Conservation (phyloP, 169 alveolate genomes). For the Hammondia hammondi region DNA sequence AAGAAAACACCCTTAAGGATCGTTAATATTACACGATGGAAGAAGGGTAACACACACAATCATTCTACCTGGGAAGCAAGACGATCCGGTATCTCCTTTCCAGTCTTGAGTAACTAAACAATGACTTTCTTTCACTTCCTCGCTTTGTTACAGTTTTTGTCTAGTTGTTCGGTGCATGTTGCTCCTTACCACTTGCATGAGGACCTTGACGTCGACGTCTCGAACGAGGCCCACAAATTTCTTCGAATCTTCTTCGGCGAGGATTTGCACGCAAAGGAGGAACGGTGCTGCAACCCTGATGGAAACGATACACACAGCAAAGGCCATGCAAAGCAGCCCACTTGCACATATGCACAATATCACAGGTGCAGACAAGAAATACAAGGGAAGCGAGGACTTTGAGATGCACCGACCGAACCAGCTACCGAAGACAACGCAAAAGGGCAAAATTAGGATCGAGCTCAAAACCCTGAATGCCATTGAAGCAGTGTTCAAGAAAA, state of each 20-base stretch:
- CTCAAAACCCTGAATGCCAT: neutral
- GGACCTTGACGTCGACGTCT: neutral
- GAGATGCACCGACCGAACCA: neutral
- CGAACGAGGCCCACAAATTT: neutral
- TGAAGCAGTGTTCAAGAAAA: neutral
- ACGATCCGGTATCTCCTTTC: neutral
- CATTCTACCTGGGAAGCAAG: neutral
- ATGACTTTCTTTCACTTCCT: neutral
- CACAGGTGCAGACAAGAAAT: neutral
- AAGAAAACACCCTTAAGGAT: neutral
- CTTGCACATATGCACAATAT: neutral
- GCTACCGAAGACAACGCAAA: neutral
- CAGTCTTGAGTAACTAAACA: neutral
- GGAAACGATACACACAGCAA: neutral
- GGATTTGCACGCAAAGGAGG: neutral
- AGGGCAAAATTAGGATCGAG: neutral
- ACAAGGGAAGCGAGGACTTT: neutral
- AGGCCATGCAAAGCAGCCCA: neutral
- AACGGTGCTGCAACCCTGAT: slow-evolving; percentile 22
- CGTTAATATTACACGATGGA: neutral
- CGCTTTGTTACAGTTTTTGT: neutral
- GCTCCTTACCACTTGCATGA: neutral
- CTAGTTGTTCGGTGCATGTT: neutral
- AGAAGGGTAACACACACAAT: neutral
- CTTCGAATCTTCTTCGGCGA: neutral